Percentiles rank a stretch among this genome's conserved stretches.
Evolutionary conservation across 768 basidiomycete species (phyloP).

Genomic region (Leccinum ochraceum): DNA sequence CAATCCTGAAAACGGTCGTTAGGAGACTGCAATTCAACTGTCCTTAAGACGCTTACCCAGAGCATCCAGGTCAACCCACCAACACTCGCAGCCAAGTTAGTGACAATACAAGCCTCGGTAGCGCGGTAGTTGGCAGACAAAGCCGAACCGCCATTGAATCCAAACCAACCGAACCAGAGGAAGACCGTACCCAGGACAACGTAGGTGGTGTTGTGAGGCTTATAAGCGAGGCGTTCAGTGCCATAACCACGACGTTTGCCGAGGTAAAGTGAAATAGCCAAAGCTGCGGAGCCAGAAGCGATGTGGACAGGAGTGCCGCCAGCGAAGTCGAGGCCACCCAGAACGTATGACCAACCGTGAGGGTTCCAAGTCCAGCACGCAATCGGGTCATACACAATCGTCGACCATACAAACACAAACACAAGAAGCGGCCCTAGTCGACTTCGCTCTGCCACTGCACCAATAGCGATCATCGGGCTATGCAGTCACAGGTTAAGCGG

Average conservation of each 20-base stretch:
- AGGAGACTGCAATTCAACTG: not conserved
- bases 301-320: slow-evolving; percentile 98
- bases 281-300: slow-evolving; percentile 86
- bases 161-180: slow-evolving; percentile 97
- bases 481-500: slow-evolving; percentile 16
- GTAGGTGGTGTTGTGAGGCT: slow-evolving; percentile 91
- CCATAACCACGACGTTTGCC: slow-evolving; percentile 92
- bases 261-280: slow-evolving; percentile 89
- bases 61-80: slow-evolving; percentile 93
- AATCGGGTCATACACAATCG: slow-evolving; percentile 89
- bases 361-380: slow-evolving; percentile 97
- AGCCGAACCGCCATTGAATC: slow-evolving; percentile 93
- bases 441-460: slow-evolving; percentile 89
- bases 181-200: slow-evolving; percentile 92
- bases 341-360: slow-evolving; percentile 69
- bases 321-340: slow-evolving; percentile 90
- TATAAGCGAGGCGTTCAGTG: slow-evolving; percentile 88
- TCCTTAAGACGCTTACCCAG: slow-evolving; percentile 49
- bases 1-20: slow-evolving; percentile 60
- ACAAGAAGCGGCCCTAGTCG: slow-evolving; percentile 84
- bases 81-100: slow-evolving; percentile 89
- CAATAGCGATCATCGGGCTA: slow-evolving; percentile 85
- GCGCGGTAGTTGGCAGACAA: slow-evolving; percentile 88
- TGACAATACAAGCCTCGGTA: slow-evolving; percentile 86
- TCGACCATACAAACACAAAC: slow-evolving; percentile 90